These are phyloP conservation scores for Teratosphaeria gauchensis DNA, from an alignment of 2,329 filamentous ascomycete species.

Conservation along the genomic window DNA sequence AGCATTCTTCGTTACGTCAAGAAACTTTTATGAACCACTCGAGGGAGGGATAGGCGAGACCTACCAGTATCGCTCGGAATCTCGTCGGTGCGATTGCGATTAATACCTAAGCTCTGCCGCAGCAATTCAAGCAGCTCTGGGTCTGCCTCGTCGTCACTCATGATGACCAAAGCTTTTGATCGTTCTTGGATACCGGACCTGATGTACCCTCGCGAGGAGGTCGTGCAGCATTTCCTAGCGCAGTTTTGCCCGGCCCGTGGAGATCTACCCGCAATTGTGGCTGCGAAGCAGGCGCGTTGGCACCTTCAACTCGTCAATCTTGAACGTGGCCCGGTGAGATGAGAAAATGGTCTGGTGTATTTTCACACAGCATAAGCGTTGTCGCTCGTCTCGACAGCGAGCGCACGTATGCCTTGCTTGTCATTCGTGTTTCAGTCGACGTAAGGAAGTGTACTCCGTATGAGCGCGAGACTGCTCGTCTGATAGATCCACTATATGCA, in stretches of 20 bases:
- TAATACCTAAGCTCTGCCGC: conserved; percentile 59
- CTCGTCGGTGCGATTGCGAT: conserved; percentile 12
- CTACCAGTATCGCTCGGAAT: conserved; percentile 24
- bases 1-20: not conserved
- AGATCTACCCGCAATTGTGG: too few relatives aligned
- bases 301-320: too few relatives aligned
- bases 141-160: conserved; percentile 90
- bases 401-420: not conserved
- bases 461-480: not conserved
- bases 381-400: too few relatives aligned
- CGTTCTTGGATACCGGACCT: not conserved
- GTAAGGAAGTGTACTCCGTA: not conserved
- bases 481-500: not conserved
- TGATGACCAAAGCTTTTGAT: conserved; percentile 26
- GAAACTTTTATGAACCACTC: not conserved
- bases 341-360: too few relatives aligned
- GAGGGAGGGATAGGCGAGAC: not conserved
- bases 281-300: too few relatives aligned
- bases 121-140: conserved; percentile 79
- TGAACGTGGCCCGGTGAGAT: too few relatives aligned
- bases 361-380: too few relatives aligned
- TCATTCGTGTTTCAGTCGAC: not conserved
- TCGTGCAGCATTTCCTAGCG: not conserved
- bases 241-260: not conserved
- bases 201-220: too few relatives aligned